Conservation (phyloP, 1,284 basidiomycete species). For the Mycosarcoma mackinlayi region DNA sequence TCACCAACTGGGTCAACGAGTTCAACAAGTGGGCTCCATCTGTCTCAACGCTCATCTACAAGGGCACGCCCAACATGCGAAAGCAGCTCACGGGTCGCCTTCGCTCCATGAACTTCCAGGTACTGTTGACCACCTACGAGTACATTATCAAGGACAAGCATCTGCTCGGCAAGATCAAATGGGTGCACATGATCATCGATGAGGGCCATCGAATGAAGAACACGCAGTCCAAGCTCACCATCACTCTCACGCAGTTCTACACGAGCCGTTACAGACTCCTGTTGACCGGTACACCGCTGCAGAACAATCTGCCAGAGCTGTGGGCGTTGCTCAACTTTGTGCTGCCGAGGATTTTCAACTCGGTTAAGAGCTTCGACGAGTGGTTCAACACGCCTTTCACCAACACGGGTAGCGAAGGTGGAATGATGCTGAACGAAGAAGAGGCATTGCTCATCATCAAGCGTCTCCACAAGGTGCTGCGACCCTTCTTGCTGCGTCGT, state of each 20-base stretch:
- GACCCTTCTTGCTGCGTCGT: constrained; percentile 94
- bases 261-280: constrained; percentile 93
- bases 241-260: constrained; percentile 93
- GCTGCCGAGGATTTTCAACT: constrained; percentile 98
- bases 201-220: constrained; percentile 99
- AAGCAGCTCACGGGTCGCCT: constrained; percentile 62
- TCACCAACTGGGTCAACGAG: constrained; percentile 68
- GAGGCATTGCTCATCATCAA: constrained; percentile 97
- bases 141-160: constrained; percentile 69
- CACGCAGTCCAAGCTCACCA: constrained; percentile 91
- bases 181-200: constrained; percentile 69
- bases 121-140: constrained; percentile 67
- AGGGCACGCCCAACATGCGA: constrained; percentile 65
- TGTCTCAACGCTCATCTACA: constrained; percentile 66
- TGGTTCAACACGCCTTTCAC: constrained; percentile 99
- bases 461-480: constrained; percentile 96
- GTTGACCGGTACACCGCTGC: constrained; percentile 95
- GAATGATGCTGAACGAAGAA: constrained; percentile 98
- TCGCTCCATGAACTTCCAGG: constrained; percentile 65
- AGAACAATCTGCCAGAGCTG: constrained; percentile 97
- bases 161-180: constrained; percentile 68
- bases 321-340: constrained; percentile 99
- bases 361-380: constrained; percentile 98
- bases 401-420: constrained; percentile 84
- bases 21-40: constrained; percentile 68